These are phyloP conservation scores for Rhypophila decipiens DNA, from an alignment of 495 filamentous ascomycete species.

Conservation along the genomic window DNA sequence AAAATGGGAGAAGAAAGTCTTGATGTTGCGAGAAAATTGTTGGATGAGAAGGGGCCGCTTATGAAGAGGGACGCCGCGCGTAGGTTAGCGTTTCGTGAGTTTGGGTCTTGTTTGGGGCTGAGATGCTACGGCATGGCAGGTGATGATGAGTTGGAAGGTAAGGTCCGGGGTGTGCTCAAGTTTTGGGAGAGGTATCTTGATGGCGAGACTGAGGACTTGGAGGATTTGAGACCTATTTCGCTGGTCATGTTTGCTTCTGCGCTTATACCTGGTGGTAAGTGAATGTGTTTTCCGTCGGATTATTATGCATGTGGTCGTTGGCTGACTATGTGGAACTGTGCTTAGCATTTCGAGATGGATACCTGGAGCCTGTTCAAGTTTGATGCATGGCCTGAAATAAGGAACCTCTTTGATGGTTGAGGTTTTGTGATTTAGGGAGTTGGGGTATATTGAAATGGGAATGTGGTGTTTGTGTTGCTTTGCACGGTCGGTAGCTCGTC, in stretches of 20 bases:
- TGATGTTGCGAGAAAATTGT: constrained; percentile 32
- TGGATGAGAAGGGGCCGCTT: constrained; percentile 22
- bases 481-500: no score
- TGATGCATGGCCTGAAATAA: no score
- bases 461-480: no score
- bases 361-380: no score
- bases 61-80: constrained; percentile 32
- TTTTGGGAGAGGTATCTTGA: constrained; percentile 49
- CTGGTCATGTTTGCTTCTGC: constrained; percentile 62
- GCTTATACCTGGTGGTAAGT: constrained; percentile 55
- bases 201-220: constrained; percentile 31
- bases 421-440: no score
- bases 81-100: constrained; percentile 59
- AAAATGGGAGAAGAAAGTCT: constrained; percentile 39
- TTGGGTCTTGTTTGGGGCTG: constrained; percentile 53
- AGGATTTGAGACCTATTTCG: constrained; percentile 53
- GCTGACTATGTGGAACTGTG: constrained; percentile 10
- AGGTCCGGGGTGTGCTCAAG: constrained; percentile 41
- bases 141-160: constrained; percentile 32
- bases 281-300: constrained; percentile 1
- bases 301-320: not conserved
- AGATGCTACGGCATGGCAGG: constrained; percentile 47
- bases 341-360: constrained; percentile 13
- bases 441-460: no score
- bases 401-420: no score